Evolutionary conservation across 345 rosid genomes (phyloP).

Genomic region (Pugionium dolabratum): DNA sequence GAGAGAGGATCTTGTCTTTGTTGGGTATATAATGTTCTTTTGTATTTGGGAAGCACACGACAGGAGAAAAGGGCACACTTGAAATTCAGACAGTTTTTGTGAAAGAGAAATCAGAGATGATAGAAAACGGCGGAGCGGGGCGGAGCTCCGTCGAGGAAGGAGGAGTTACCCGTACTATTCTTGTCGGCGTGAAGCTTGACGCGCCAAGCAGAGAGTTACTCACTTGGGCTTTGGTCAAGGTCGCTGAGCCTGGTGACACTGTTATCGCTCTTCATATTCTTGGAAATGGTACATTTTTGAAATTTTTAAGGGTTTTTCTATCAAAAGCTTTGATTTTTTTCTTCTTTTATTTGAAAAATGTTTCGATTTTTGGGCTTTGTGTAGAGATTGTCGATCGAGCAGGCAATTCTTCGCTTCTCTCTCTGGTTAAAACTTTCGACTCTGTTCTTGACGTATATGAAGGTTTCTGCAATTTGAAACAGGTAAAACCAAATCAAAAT

Average conservation of each 20-base stretch:
- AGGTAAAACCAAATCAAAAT: slow-evolving; percentile 47
- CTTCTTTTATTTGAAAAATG: too few relatives aligned
- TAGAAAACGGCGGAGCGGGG: slow-evolving; percentile 37
- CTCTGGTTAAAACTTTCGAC: slow-evolving; percentile 84
- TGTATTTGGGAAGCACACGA: slow-evolving; percentile 19
- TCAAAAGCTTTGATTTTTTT: slow-evolving; percentile 2
- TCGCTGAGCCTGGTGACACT: slow-evolving; percentile 81
- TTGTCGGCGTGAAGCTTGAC: slow-evolving; percentile 84
- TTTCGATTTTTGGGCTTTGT: background rate
- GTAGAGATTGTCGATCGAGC: slow-evolving; percentile 58
- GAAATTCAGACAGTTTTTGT: slow-evolving; percentile 22
- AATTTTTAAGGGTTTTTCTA: slow-evolving; percentile 1
- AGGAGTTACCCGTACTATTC: slow-evolving; percentile 54
- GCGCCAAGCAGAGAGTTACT: slow-evolving; percentile 73
- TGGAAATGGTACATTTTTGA: slow-evolving; percentile 47
- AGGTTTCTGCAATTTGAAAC: slow-evolving; percentile 98
- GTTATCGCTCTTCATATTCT: slow-evolving; percentile 90
- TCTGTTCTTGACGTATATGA: slow-evolving; percentile 81
- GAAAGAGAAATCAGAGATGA: slow-evolving; percentile 33
- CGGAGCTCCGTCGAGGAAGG: slow-evolving; percentile 33
- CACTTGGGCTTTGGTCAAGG: slow-evolving; percentile 89
- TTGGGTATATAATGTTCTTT: slow-evolving; percentile 39
- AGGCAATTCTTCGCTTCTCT: slow-evolving; percentile 72
- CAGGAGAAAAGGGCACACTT: slow-evolving; percentile 20
- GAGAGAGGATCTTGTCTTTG: slow-evolving; percentile 23